phyloP scores from a whole-genome alignment of 495 filamentous ascomycete species.

The Talaromyces liani region DNA sequence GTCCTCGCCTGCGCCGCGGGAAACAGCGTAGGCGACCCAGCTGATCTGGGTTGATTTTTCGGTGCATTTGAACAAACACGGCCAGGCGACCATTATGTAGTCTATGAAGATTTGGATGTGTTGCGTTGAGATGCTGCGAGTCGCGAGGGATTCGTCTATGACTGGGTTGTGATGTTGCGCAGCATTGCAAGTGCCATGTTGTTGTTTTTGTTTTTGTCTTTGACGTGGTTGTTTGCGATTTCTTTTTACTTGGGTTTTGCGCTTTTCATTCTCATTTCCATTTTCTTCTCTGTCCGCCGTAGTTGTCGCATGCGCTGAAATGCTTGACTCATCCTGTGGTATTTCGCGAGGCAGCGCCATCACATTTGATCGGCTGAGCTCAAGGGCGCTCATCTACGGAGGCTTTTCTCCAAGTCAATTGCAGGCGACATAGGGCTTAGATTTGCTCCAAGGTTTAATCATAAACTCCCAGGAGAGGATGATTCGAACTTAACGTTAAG shows the following conservation, averaged over 20 bases:
- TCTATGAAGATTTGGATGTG: slow-evolving; percentile 22
- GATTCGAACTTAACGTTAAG: too few species aligned
- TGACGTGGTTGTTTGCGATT: background rate
- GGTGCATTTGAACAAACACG: slow-evolving; percentile 24
- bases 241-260: background rate
- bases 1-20: slow-evolving; percentile 9
- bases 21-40: slow-evolving; percentile 23
- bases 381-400: background rate
- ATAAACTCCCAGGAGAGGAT: too few species aligned
- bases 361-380: background rate
- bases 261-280: background rate
- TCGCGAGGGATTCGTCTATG: slow-evolving; percentile 16
- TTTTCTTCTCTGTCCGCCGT: background rate
- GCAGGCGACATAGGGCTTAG: background rate
- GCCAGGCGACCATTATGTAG: slow-evolving; percentile 20
- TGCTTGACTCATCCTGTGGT: background rate
- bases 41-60: slow-evolving; percentile 20
- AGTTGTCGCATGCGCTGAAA: background rate
- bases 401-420: background rate
- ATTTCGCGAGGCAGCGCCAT: background rate
- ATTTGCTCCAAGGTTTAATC: too few species aligned
- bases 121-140: slow-evolving; percentile 16
- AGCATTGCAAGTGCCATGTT: background rate
- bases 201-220: background rate
- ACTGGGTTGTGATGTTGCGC: background rate